Conservation (phyloP, 2,329 filamentous ascomycete genomes). For the Pseudodiploospora longispora region DNA sequence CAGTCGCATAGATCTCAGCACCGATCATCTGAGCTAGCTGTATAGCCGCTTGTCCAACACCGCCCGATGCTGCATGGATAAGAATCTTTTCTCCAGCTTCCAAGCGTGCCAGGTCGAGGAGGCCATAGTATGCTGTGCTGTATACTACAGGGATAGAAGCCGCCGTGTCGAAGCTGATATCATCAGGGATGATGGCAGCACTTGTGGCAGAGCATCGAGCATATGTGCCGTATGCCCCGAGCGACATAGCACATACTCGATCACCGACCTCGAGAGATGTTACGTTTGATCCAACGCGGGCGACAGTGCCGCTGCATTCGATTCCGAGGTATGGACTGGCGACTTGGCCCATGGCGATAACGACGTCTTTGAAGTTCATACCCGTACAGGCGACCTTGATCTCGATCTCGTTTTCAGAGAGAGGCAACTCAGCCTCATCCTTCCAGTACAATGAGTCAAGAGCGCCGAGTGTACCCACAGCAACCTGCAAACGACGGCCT, state of each 20-base stretch:
- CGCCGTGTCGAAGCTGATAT: conserved; percentile 28
- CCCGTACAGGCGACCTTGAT: conserved; percentile 35
- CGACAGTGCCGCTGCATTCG: conserved; percentile 32
- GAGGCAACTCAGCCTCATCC: conserved; percentile 20
- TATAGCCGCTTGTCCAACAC: conserved; percentile 32
- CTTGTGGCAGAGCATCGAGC: conserved; percentile 24
- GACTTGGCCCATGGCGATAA: conserved; percentile 33
- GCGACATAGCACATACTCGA: conserved; percentile 52
- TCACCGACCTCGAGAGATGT: conserved; percentile 60
- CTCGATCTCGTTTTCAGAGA: conserved; percentile 31
- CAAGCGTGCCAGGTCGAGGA: conserved; percentile 31
- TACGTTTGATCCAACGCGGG: conserved; percentile 50
- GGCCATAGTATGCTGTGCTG: conserved; percentile 31
- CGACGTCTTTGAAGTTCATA: conserved; percentile 39
- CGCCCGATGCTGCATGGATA: conserved; percentile 31
- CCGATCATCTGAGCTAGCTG: conserved; percentile 28
- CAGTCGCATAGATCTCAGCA: conserved; percentile 35
- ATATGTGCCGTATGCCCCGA: conserved; percentile 26
- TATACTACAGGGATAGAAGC: conserved; percentile 34
- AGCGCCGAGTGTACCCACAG: conserved; percentile 29
- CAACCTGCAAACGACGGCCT: conserved; percentile 26
- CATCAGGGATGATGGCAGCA: conserved; percentile 28
- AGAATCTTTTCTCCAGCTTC: conserved; percentile 29
- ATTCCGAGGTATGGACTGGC: conserved; percentile 26
- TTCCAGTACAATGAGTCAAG: conserved; percentile 34